Base-by-base conservation (phyloP, 148 eudicot species). In the Vaccinium macrocarpon region DNA sequence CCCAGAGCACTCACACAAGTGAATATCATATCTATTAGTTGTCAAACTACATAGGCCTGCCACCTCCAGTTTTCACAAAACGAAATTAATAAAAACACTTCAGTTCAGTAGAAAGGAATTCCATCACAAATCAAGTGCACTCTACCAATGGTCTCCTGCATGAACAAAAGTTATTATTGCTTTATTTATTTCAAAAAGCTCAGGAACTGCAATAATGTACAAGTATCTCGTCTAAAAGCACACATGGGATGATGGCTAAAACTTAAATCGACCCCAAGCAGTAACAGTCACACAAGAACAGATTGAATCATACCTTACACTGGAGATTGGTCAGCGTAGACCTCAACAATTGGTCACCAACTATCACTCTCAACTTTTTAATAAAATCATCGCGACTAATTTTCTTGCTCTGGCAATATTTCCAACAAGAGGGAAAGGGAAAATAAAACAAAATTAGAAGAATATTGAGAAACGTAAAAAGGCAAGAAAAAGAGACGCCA, bases 321-420 rank as follows among this genome's bases (percentile, higher is more conserved):
- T 86, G 92, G 61, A 90, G 86, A 86, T 84, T 78, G 23, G 84
- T 76, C 53, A 90, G 86, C 82, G 86, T 82, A 51, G 88, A 77
- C 84, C 86, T 89, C 84, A 90, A 85, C 80, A 90, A 78, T 32
- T 81, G 68, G 80, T 90, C 92, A 8, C 92, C 92, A 56, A 84
- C 92, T 15, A 90, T 84, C 25, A 75, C 21, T 81, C 92, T 90
- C 89, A 90, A 82, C 85, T 82, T 87, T 35, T 27, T 84, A 62
- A 89, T 82, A 85, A 90, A 90, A 23, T 82, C 88, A 23, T 86
- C 90, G 51, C 92, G 66, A 56, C 70, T 89, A 8, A 88, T 72
- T 82, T 88, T 86, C 85, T 89, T 89, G 66, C 82, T 82, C 91
- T 91, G 81, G 51, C 48, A 82, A 76, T 73, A 87, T 35, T 79